Conservation (phyloP, 148 eudicot genomes). For the Rheum nobile region DNA sequence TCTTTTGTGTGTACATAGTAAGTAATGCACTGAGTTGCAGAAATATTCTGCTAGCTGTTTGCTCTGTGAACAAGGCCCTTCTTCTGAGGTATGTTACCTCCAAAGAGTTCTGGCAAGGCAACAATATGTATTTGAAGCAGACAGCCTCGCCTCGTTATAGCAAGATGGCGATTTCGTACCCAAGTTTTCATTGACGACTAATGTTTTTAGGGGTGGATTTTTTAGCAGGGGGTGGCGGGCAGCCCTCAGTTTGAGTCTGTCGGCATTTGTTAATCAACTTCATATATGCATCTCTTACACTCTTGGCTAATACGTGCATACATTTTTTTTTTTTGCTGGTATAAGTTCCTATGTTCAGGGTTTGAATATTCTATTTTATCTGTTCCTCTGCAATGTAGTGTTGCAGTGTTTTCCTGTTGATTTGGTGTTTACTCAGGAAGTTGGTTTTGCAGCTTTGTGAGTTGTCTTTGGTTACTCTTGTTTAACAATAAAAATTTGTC, state of each 20-base stretch:
- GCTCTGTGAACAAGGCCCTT: neutral
- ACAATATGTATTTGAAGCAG: neutral
- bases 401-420: neutral
- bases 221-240: neutral
- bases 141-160: neutral
- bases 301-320: neutral
- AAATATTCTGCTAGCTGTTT: neutral
- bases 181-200: neutral
- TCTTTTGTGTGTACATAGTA: neutral
- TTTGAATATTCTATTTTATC: neutral
- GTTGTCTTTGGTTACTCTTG: too few relatives aligned
- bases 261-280: neutral
- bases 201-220: neutral
- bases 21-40: neutral
- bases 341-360: neutral
- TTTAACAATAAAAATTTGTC: too few relatives aligned
- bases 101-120: neutral
- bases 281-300: neutral
- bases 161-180: neutral
- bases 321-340: neutral
- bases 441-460: too few relatives aligned
- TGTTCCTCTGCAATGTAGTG: neutral
- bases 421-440: neutral
- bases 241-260: neutral
- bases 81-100: neutral